A percentile compares a stretch with the other conserved stretches of the same genome.
These are phyloP conservation scores for Cyamopsis tetragonoloba DNA, from an alignment of 306 rosid species.

Conservation along the genomic window DNA sequence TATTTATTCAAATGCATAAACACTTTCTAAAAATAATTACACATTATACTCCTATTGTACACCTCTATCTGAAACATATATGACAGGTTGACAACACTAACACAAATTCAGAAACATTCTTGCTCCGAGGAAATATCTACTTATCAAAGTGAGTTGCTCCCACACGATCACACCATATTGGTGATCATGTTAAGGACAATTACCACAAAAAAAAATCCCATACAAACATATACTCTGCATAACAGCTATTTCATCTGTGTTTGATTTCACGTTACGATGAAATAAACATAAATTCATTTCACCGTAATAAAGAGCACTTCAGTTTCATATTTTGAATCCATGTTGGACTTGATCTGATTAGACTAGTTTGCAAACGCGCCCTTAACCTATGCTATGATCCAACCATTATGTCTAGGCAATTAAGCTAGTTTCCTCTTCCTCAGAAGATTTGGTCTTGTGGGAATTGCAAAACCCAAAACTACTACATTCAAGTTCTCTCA, in stretches of 20 bases:
- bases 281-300: no score
- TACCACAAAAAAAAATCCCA: no score
- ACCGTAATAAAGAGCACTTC: no score
- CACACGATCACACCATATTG: not conserved
- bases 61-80: not conserved
- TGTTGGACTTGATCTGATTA: no score
- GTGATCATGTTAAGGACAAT: no score
- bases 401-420: slow-evolving; percentile 20
- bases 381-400: no score
- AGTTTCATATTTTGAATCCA: no score
- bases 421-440: slow-evolving; percentile 32
- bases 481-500: slow-evolving; percentile 51
- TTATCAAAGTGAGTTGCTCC: not conserved
- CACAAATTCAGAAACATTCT: not conserved
- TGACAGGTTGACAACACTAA: no score
- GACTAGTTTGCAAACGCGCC: no score
- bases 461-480: slow-evolving; percentile 14
- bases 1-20: not conserved
- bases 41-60: not conserved
- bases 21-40: not conserved
- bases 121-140: not conserved
- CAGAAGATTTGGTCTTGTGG: slow-evolving; percentile 18
- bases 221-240: no score
- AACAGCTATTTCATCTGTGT: no score
- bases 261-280: no score